Base-by-base conservation (phyloP, 2,329 filamentous ascomycete genomes). In the Ascochyta fabae region DNA sequence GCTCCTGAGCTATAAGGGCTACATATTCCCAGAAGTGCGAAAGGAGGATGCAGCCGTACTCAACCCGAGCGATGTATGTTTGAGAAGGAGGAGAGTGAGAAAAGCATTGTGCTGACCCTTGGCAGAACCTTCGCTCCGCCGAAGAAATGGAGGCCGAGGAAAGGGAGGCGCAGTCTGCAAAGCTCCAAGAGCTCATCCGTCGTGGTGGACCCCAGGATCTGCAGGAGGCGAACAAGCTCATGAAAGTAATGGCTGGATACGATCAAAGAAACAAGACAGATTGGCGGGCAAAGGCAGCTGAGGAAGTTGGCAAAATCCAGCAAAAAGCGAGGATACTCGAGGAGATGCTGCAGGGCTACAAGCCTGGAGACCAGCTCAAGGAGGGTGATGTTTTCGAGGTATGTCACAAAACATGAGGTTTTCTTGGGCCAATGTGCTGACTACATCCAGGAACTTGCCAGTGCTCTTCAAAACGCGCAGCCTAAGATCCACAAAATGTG, bases 401-500 rank as follows among this genome's bases (percentile, higher is more conserved):
- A 70, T 36, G 52, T 27, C 42, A 6, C 5, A 7, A 15, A 23
- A 23, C n/a, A 22, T 10, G 29, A 19, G 2, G 9, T 16, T 3
- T 19, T 38, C 12, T 31, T 40, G 31, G 36, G 36, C 44, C 57
- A 61, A 23, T 29, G 43, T 54, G 47, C 58, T 72, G 33, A 73
- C 56, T 15, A n/a, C 31, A 12, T 12, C 24, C 27, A 93, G 81
- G 95, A 99, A 80, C 84, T 99, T 49, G 93, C 93, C 5, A 88
- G 90, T 61, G 88, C 95, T 9, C 82, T 99, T 41, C 91, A 92
- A 74, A 97, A 90, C 71, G 95, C 95, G 2, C 95, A 99, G 69
- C 95, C 95, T 8, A 99, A 99, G 80, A 98, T 99, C 62, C 94
- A 98, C 74, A 97, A 92, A 79, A 99, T 99, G 94, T 98, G 94